Base-by-base conservation (phyloP, 306 rosid genomes). In the Prunus armeniaca region DNA sequence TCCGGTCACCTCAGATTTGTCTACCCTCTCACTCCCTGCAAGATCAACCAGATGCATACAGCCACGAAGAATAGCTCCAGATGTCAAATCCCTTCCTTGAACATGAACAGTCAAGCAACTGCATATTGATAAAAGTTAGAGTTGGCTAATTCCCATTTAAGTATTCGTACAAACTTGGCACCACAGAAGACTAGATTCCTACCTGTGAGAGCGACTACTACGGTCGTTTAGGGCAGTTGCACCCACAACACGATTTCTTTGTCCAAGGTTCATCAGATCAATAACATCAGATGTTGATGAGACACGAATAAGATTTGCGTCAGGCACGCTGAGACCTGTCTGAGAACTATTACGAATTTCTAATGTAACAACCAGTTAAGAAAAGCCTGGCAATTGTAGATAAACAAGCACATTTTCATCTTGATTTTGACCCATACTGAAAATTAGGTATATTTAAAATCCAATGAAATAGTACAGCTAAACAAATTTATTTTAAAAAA, bases 191-290 rank as follows among this genome's bases (percentile, higher is more conserved):
- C 25, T 52, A 77, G 41, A 47, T 69, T 82, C 45, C 67, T 72
- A 92, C 98, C 97, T 94, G 82, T 94, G 98, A 76, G 98, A 94
- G 67, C 98, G 95, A 82, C 98, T 94, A 62, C 98, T 94, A 19
- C 97, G 96, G 64, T 94, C 98, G 66, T 94, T 94, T 72, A 94
- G 86, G 60, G 98, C 98, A 49, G 98, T 94, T 52, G 98, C 98
- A 49, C 98, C 98, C 1, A 94, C 96, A 49, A 80, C 96, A 50
- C 98, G 97, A 65, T 94, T 94, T 83, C 82, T 91, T 12, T 94
- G 97, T 68, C 98, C 98, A 13, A 91, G 89, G 81, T 89, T 91
- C 98, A 94, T 94, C 58, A 94, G 87, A 77, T 86, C 97, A 79
- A 94, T 94, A 78, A 94, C 96, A 82, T 90, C 97, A 71, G 68